Evolutionary conservation across 73 alveolate genomes (phyloP), one percentile per base, ranked within the genome.

Genomic region (Paraurostyla sp.): DNA sequence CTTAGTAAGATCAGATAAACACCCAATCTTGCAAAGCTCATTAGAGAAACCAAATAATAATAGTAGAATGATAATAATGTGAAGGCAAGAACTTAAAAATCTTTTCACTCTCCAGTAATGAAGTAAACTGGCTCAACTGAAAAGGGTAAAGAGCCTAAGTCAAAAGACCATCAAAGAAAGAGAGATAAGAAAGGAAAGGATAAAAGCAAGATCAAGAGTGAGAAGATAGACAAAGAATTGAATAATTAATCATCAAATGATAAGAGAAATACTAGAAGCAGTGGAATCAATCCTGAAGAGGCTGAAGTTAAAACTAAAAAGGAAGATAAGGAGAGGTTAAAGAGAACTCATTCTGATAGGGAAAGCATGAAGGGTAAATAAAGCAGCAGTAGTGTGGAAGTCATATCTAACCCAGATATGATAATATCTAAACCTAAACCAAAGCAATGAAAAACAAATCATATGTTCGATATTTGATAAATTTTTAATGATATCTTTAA

Each of bases 121-220:
- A 11, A 45, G 9, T 45, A 45, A 45, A 16, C 56, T 11, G 16
- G 25, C 25, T 18, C 4, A 60, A 60, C 3, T 60, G 50, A 60
- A 20, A 9, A 60, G 23, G 30, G 69, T 4, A 52, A 52, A n/a
- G 69, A 52, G 33, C 23, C 69, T 6, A 52, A 52, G 33, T 52
- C 33, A n/a, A n/a, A n/a, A n/a, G n/a, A n/a, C n/a, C n/a, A n/a
- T n/a, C n/a, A n/a, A 7, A 60, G 25, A 27, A 60, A 60, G 49
- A 60, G 78, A 27, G 78, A 60, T 60, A 60, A 60, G 25, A 60
- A 60, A 60, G 78, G 51, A 29, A 60, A 60, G 25, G 78, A 60
- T 30, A 60, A 60, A 33, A n/a, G n/a, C n/a, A 29, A 60, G 23
- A 33, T 13, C 22, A 30, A 27, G 7, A 60, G 13, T 6, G 78